phyloP scores from a whole-genome alignment of 2,329 filamentous ascomycete species.

The Hansfordia pulvinata region DNA sequence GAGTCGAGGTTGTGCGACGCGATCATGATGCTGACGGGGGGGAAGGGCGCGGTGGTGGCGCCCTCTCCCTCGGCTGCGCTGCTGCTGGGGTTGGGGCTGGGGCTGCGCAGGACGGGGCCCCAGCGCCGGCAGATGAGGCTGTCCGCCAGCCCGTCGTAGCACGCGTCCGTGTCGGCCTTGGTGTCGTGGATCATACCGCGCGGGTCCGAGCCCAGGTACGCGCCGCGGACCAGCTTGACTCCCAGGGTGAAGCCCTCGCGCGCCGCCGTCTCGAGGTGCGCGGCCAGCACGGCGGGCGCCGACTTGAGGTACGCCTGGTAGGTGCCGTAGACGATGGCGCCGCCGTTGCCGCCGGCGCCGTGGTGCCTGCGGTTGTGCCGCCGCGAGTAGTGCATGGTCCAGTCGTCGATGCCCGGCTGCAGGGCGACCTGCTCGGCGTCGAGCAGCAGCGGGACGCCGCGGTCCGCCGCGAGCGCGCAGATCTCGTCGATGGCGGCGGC shows the following conservation, averaged over 20 bases:
- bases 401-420: slow-evolving; percentile 68
- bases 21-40: slow-evolving; percentile 51
- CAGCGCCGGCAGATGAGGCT: slow-evolving; percentile 54
- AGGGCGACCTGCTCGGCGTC: slow-evolving; percentile 75
- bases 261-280: slow-evolving; percentile 45
- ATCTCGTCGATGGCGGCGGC: slow-evolving; percentile 58
- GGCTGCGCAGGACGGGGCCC: slow-evolving; percentile 33
- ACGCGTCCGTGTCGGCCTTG: slow-evolving; percentile 55
- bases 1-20: slow-evolving; percentile 74
- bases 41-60: slow-evolving; percentile 26
- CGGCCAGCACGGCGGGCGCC: slow-evolving; percentile 38
- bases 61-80: slow-evolving; percentile 21
- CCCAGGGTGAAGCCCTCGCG: slow-evolving; percentile 52
- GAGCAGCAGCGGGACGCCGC: slow-evolving; percentile 63
- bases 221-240: slow-evolving; percentile 63
- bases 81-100: too few relatives aligned
- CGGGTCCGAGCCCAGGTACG: slow-evolving; percentile 59
- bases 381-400: slow-evolving; percentile 65
- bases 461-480: slow-evolving; percentile 56
- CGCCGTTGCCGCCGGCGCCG: too few relatives aligned
- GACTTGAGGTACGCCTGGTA: slow-evolving; percentile 68
- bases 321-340: slow-evolving; percentile 65
- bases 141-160: slow-evolving; percentile 60
- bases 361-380: too few relatives aligned
- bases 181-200: slow-evolving; percentile 58